Percentiles rank a stretch among this genome's conserved stretches.
Conservation (phyloP, 208 protist species). For the Trypanosoma grayi region DNA sequence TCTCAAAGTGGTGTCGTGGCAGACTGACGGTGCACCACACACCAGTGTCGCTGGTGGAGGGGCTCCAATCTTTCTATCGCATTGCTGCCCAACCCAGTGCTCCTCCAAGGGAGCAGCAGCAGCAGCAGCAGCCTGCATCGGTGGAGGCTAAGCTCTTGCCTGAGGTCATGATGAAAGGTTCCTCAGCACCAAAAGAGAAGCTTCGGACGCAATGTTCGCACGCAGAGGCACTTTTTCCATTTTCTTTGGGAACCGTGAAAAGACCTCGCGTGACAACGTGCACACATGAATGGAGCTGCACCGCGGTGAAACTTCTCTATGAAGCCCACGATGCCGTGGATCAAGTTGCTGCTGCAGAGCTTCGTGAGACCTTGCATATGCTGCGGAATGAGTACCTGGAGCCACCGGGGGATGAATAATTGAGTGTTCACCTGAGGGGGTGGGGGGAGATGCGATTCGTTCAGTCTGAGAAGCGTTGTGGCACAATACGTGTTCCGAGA, state of each 20-base stretch:
- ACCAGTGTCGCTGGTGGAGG: slow-evolving; percentile 3
- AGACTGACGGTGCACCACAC: slow-evolving; percentile 29
- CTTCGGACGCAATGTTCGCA: not conserved
- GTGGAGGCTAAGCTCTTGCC: no score
- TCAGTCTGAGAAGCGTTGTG: no score
- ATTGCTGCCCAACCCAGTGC: not conserved
- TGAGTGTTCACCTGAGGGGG: no score
- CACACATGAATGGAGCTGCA: slow-evolving; percentile 31
- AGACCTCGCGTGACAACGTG: slow-evolving; percentile 7
- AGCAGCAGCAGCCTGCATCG: not conserved
- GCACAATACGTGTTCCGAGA: no score
- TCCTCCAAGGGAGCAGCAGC: not conserved
- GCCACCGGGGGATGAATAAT: not conserved
- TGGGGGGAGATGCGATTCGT: no score
- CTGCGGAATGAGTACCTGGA: slow-evolving; percentile 39
- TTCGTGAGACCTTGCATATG: slow-evolving; percentile 36
- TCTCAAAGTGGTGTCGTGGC: slow-evolving; percentile 62
- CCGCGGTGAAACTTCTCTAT: slow-evolving; percentile 54
- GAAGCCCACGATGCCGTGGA: slow-evolving; percentile 31
- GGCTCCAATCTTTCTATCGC: slow-evolving; percentile 15
- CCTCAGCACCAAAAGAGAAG: no score
- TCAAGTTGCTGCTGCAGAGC: slow-evolving; percentile 36
- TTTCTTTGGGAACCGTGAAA: not conserved
- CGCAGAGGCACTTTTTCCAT: not conserved
- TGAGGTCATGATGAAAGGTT: no score